phyloP scores from a whole-genome alignment of 208 protist species.

The Wallacemonas sp. region DNA sequence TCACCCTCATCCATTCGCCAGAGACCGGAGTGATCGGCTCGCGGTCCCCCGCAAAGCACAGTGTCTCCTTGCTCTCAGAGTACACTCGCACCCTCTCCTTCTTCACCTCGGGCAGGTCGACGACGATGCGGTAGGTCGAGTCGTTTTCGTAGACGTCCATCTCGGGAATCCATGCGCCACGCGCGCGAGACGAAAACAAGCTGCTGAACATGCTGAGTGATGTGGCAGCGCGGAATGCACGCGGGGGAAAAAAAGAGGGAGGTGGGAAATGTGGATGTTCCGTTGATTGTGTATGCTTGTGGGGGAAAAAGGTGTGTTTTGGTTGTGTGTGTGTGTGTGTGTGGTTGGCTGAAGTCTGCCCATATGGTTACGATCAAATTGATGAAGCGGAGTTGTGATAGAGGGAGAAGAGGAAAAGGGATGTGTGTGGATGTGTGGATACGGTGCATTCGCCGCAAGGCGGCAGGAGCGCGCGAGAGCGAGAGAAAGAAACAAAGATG shows the following conservation, averaged over 20 bases:
- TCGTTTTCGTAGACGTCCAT: slow-evolving; percentile 68
- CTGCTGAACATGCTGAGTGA: slow-evolving; percentile 31
- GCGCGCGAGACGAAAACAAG: slow-evolving; percentile 48
- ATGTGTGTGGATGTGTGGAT: too few relatives aligned
- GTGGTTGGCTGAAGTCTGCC: slow-evolving; percentile 7
- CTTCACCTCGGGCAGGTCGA: slow-evolving; percentile 72
- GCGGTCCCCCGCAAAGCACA: slow-evolving; percentile 43
- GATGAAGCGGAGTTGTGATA: too few relatives aligned
- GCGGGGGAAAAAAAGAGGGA: slow-evolving; percentile 8
- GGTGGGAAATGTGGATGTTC: neutral
- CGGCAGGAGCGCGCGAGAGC: too few relatives aligned
- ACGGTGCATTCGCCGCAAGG: too few relatives aligned
- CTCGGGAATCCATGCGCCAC: slow-evolving; percentile 69
- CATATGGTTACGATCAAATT: too few relatives aligned
- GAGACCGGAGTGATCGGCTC: slow-evolving; percentile 10
- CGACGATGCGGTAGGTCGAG: slow-evolving; percentile 53
- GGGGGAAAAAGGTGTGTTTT: neutral
- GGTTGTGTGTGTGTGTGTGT: slow-evolving; percentile 10
- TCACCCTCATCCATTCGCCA: slow-evolving; percentile 6
- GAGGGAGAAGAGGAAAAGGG: too few relatives aligned
- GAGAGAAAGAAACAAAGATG: too few relatives aligned
- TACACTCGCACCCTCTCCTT: slow-evolving; percentile 68
- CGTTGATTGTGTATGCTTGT: neutral
- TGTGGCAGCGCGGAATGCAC: neutral
- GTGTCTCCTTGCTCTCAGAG: slow-evolving; percentile 39